Evolutionary conservation across 805 yeast species (phyloP).

Genomic region (Candida cerambycidarum): DNA sequence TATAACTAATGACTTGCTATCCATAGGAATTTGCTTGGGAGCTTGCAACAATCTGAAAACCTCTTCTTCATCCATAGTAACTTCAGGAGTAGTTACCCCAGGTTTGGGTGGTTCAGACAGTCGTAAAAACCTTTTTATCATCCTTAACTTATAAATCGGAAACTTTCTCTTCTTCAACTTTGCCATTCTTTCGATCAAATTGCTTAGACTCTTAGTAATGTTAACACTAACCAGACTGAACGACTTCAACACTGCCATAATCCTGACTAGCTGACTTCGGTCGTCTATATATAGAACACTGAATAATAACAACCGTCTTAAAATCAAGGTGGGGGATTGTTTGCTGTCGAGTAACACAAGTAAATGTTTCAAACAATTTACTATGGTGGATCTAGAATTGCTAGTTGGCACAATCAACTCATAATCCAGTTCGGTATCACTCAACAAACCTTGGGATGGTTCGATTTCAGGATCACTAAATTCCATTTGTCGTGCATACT

Average conservation of each 20-base stretch:
- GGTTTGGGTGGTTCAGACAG: background rate
- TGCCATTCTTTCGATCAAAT: constrained; percentile 24
- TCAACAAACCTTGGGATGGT: constrained; percentile 3
- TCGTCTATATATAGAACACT: constrained; percentile 20
- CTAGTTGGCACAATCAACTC: background rate
- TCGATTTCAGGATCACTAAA: constrained; percentile 23
- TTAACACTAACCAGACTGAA: constrained; percentile 20
- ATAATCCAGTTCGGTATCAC: constrained; percentile 19
- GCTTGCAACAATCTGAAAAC: constrained; percentile 6
- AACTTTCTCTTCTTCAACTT: constrained; percentile 7
- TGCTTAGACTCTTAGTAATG: constrained; percentile 17
- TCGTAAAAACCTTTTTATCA: constrained; percentile 1
- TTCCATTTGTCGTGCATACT: constrained; percentile 28
- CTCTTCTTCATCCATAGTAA: constrained; percentile 8
- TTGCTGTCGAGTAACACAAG: constrained; percentile 16
- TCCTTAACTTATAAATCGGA: constrained; percentile 2
- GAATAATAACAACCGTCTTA: constrained; percentile 27
- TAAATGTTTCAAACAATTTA: constrained; percentile 1
- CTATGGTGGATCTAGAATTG: constrained; percentile 8
- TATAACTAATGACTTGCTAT: background rate
- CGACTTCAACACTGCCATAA: constrained; percentile 21
- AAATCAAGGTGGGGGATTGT: constrained; percentile 27
- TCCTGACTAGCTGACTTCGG: constrained; percentile 15
- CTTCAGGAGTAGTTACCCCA: background rate
- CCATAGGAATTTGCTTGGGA: background rate